Conservation (phyloP, 305 asterid species). For the Stenogyne calaminthoides region DNA sequence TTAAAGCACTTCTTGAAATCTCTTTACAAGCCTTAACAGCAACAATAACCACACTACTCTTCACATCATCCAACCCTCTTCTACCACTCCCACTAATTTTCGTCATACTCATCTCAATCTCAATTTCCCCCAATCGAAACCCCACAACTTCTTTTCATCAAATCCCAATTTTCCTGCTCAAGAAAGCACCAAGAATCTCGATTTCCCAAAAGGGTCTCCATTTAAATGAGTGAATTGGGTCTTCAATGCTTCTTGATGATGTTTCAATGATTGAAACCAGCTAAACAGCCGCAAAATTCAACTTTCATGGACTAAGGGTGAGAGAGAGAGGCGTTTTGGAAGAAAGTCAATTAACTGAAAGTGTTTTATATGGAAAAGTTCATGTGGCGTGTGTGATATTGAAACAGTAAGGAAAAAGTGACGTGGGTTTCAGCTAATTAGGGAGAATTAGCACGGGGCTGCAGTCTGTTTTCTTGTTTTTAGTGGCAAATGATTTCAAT, state of each 20-base stretch:
- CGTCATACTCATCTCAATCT: slow-evolving; percentile 42
- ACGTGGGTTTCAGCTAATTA: slow-evolving; percentile 16
- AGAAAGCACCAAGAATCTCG: slow-evolving; percentile 13
- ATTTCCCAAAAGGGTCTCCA: slow-evolving; percentile 16
- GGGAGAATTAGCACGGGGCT: slow-evolving; percentile 29
- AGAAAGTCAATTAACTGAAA: slow-evolving; percentile 47
- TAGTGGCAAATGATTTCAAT: slow-evolving; percentile 27
- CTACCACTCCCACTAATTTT: slow-evolving; percentile 34
- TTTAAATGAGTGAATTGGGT: neutral
- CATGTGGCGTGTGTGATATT: slow-evolving; percentile 38
- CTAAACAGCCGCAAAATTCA: slow-evolving; percentile 10
- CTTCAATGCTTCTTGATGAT: neutral
- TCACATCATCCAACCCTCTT: slow-evolving; percentile 11
- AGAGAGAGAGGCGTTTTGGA: neutral
- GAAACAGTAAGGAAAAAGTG: slow-evolving; percentile 11
- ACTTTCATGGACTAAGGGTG: slow-evolving; percentile 13
- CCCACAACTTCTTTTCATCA: slow-evolving; percentile 24
- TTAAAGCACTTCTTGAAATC: slow-evolving; percentile 55
- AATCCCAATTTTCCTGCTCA: slow-evolving; percentile 22
- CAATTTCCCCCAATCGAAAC: slow-evolving; percentile 18
- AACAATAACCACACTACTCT: slow-evolving; percentile 40
- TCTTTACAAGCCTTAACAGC: slow-evolving; percentile 59
- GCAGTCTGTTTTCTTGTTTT: slow-evolving; percentile 33
- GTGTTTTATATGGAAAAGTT: slow-evolving; percentile 29
- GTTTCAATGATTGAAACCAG: slow-evolving; percentile 30